A percentile compares a stretch with the other conserved stretches of the same genome.
These are phyloP conservation scores for Umbelopsis sp. DNA, from an alignment of 371 early-diverging fungal genomes.

Conservation along the genomic window DNA sequence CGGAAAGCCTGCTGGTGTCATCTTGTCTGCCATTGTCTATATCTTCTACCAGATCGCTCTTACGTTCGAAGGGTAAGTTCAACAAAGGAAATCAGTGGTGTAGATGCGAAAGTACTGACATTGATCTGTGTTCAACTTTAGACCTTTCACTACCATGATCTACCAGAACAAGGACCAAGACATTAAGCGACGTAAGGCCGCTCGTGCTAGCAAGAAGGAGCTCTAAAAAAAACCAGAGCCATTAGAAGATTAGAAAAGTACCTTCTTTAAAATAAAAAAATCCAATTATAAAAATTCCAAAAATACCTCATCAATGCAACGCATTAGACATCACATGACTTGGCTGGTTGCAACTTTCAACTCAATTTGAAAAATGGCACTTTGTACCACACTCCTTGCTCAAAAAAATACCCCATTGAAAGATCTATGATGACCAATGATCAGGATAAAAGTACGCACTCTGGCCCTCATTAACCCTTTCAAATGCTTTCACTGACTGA, in stretches of 20 bases:
- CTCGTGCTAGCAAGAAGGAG: constrained; percentile 12
- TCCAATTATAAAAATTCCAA: not conserved
- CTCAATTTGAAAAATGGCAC: constrained; percentile 9
- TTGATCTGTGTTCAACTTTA: constrained; percentile 19
- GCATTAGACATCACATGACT: constrained; percentile 10
- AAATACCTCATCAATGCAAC: not conserved
- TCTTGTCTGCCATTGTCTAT: constrained; percentile 71
- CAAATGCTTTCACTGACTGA: not conserved
- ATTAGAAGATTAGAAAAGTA: not conserved
- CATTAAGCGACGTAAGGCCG: constrained; percentile 1
- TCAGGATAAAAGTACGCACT: constrained; percentile 3
- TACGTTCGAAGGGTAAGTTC: constrained; percentile 76
- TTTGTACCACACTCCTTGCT: not conserved
- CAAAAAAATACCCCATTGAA: constrained; percentile 4
- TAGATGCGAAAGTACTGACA: not conserved
- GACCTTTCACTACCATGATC: constrained; percentile 80
- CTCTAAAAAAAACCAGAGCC: not conserved
- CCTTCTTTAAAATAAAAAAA: not conserved
- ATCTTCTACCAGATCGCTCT: constrained; percentile 78
- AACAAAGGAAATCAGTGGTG: not conserved
- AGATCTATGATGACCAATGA: constrained; percentile 17
- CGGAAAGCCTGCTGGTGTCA: constrained; percentile 68
- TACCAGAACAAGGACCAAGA: constrained; percentile 68
- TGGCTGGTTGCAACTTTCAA: not conserved
- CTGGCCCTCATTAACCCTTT: not conserved